phyloP scores from a whole-genome alignment of 2,329 filamentous ascomycete species.

The Colletotrichum magnum region DNA sequence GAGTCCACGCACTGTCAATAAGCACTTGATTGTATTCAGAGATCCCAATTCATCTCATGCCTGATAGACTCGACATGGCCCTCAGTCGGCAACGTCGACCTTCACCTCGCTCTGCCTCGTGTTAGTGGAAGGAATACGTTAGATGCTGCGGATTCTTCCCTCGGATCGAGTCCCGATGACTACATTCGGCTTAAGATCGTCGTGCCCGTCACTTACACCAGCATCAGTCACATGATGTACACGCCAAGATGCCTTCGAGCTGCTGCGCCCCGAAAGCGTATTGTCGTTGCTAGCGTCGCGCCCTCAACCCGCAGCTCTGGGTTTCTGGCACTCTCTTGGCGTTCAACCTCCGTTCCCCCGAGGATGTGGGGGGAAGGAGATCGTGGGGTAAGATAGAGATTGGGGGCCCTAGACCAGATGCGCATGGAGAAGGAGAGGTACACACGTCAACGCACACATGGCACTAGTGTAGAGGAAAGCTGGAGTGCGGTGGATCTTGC shows the following conservation, averaged over 20 bases:
- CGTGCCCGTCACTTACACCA: not conserved
- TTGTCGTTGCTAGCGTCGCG: not conserved
- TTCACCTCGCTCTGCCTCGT: not conserved
- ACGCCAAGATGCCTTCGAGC: not conserved
- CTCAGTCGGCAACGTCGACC: not conserved
- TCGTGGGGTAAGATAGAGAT: not conserved
- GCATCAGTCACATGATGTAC: not conserved
- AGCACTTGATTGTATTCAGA: not conserved
- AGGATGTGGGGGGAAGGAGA: not conserved
- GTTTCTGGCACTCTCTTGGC: constrained; percentile 17
- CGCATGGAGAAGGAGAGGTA: too few species aligned
- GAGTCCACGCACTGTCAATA: not conserved
- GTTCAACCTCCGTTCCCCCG: constrained; percentile 22
- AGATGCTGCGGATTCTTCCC: not conserved
- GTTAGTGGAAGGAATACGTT: not conserved
- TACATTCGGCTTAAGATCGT: not conserved
- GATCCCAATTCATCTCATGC: too few species aligned
- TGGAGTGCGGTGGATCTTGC: constrained; percentile 7
- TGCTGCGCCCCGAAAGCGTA: not conserved
- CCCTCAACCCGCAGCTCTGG: not conserved
- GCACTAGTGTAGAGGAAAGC: too few species aligned
- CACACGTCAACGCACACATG: not conserved
- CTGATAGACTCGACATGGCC: too few species aligned
- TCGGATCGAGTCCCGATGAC: not conserved
- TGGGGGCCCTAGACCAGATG: not conserved